Evolutionary conservation across 805 yeast genomes (phyloP), one percentile per base, ranked within the genome.

Genomic region (Suhomyces vadensis): DNA sequence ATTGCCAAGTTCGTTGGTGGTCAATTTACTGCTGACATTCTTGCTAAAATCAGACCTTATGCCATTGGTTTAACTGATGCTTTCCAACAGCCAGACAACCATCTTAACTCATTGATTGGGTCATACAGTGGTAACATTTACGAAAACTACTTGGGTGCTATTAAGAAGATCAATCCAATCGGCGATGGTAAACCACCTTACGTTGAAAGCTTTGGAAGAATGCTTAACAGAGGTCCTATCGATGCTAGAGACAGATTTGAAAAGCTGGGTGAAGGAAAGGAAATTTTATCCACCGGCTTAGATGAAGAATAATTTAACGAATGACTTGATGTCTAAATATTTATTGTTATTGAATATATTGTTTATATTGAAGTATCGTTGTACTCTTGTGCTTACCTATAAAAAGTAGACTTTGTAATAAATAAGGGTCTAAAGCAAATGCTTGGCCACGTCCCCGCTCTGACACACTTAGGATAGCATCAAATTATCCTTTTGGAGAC

Each of bases 71-170:
- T 65, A 47, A 85, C 95, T 4, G 97, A 90, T 65, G 77, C 95
- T 1, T 90, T 90, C 74, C 81, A 85, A 65, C 75, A 85, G 50
- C 81, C 88, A 31, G 96, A 90, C 67, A 84, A 77, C 61, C 78
- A 85, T 69, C 75, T 90, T 58, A 87, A 89, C 63, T 82, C 96
- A 0, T 83, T 94, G 4, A 77, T 90, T 46, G 97, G 97, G 37
- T 75, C 73, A 45, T 83, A 77, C 65, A 82, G 86, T 55, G 97
- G 97, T 46, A 83, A 90, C 62, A 82, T 87, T 44, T 90, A 89
- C 69, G 82, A 82, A 58, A 82, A 86, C 63, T 89, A 89, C 69
- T 84, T 83, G 59, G 67, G 58, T 20, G 69, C 72, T 44, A 84
- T 83, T 47, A 74, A 75, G 54, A 46, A 47, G 6, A 55, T 58